phyloP scores from a whole-genome alignment of 345 rosid genomes.

The Moringa oleifera region DNA sequence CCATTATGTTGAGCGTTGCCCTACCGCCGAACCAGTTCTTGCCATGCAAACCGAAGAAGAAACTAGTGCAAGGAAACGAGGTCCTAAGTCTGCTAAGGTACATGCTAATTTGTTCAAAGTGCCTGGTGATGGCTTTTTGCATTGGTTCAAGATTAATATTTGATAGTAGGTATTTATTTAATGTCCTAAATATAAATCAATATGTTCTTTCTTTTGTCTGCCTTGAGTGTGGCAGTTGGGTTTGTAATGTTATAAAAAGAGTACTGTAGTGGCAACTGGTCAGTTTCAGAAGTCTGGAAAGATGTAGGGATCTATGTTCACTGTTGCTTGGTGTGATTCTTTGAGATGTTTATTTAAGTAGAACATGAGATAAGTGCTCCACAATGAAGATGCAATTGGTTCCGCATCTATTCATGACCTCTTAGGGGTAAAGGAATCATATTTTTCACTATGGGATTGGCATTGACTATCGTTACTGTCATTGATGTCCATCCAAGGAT shows the following conservation, averaged over 20 bases:
- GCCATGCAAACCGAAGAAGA: constrained; percentile 43
- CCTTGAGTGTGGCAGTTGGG: neutral
- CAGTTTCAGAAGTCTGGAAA: neutral
- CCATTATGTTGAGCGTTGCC: constrained; percentile 74
- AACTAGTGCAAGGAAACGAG: constrained; percentile 42
- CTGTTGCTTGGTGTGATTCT: no score
- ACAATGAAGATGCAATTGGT: neutral
- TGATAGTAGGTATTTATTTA: no score
- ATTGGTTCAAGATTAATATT: neutral
- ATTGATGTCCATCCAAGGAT: no score
- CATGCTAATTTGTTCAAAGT: constrained; percentile 17
- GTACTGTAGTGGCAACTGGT: neutral
- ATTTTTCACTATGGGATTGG: neutral
- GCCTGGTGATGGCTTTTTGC: constrained; percentile 3
- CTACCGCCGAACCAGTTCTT: constrained; percentile 68
- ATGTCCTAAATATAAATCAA: neutral
- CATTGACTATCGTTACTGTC: neutral
- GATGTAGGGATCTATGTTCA: neutral
- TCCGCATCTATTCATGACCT: no score
- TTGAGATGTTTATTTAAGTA: no score
- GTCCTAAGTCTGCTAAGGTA: constrained; percentile 71
- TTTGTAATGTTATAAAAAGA: no score
- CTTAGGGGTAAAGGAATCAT: neutral
- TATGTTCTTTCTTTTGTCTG: neutral
- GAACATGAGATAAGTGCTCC: no score